phyloP scores from a whole-genome alignment of 345 rosid species.

The Chamaenerion angustifolium region DNA sequence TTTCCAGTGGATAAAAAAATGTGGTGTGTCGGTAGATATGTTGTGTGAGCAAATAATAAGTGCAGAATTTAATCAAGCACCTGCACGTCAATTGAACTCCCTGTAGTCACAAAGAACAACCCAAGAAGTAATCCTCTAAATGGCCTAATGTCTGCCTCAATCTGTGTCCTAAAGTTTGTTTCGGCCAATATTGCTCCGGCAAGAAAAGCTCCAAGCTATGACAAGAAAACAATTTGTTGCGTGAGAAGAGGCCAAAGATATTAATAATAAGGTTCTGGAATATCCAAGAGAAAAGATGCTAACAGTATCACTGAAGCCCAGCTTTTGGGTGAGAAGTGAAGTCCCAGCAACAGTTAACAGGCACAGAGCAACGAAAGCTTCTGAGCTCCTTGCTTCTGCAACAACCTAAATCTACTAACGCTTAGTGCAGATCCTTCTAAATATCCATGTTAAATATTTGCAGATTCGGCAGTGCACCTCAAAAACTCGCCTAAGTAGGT shows the following conservation, averaged over 20 bases:
- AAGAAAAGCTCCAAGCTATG: slow-evolving; percentile 95
- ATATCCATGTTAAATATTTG: neutral
- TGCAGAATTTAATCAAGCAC: slow-evolving; percentile 14
- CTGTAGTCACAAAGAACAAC: slow-evolving; percentile 89
- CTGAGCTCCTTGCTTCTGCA: slow-evolving; percentile 91
- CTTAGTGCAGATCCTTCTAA: neutral
- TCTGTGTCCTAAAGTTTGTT: slow-evolving; percentile 91
- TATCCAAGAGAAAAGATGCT: slow-evolving; percentile 7
- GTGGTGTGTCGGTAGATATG: too few species aligned
- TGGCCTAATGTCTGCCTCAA: slow-evolving; percentile 97
- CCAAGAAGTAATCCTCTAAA: slow-evolving; percentile 94
- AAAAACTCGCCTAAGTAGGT: slow-evolving; percentile 60
- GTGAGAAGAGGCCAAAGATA: neutral
- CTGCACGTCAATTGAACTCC: slow-evolving; percentile 92
- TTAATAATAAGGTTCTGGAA: neutral
- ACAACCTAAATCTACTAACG: slow-evolving; percentile 44
- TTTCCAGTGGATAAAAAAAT: too few species aligned
- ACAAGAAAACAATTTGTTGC: neutral
- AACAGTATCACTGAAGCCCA: slow-evolving; percentile 98
- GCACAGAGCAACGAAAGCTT: slow-evolving; percentile 93
- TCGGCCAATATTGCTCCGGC: slow-evolving; percentile 94
- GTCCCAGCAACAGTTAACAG: slow-evolving; percentile 90
- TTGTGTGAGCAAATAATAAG: too few species aligned
- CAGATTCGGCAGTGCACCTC: slow-evolving; percentile 38
- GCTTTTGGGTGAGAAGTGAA: slow-evolving; percentile 73